Conservation (phyloP, 1,139 yeast species). For the Blastobotrys indianensis region DNA sequence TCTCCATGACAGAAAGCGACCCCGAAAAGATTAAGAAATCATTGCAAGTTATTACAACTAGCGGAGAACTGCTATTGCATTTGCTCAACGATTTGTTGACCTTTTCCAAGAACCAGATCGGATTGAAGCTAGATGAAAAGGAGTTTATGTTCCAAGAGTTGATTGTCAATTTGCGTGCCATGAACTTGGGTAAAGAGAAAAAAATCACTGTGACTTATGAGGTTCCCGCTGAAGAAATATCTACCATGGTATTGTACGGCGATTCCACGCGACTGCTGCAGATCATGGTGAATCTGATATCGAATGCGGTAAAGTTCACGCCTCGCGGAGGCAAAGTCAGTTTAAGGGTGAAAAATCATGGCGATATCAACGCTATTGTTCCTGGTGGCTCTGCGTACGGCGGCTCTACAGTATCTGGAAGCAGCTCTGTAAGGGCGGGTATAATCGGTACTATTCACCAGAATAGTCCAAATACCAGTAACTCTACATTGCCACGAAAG, state of each 20-base stretch:
- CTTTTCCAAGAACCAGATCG: conserved; percentile 83
- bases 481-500: no score
- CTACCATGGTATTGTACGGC: conserved; percentile 57
- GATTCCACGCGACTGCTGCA: conserved; percentile 85
- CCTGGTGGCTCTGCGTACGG: no score
- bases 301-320: conserved; percentile 83
- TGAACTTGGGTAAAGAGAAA: conserved; percentile 27
- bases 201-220: conserved; percentile 23
- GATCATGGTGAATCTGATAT: conserved; percentile 78
- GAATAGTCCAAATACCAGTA: no score
- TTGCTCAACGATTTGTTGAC: conserved; percentile 84
- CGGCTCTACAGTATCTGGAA: no score
- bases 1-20: conserved; percentile 81
- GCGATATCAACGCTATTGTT: neutral
- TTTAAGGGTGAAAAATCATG: conserved; percentile 44
- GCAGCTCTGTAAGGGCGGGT: no score
- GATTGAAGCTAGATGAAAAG: conserved; percentile 76
- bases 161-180: conserved; percentile 68
- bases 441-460: no score
- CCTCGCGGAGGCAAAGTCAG: conserved; percentile 76
- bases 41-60: conserved; percentile 71
- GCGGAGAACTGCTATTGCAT: conserved; percentile 82
- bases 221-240: conserved; percentile 39
- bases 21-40: conserved; percentile 57
- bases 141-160: conserved; percentile 66